Evolutionary conservation across 148 eudicot genomes (phyloP), one percentile per base, ranked within the genome.

Genomic region (Spergularia marina): DNA sequence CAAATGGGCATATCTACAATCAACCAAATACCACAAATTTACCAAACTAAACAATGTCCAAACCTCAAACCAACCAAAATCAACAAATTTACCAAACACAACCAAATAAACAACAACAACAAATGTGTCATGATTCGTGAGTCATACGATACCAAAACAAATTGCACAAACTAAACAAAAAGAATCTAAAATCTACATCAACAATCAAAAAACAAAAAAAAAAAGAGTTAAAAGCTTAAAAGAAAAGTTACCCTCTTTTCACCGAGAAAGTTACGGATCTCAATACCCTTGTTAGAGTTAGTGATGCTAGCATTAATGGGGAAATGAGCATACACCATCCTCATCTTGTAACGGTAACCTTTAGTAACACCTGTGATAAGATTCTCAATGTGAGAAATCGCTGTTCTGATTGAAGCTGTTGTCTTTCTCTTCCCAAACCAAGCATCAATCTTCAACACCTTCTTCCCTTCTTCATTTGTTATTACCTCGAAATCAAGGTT

Each of bases 281-380:
- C 90, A 62, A 89, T 89, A 17, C 83, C 73, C 81, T 78, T 80
- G 49, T 74, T 79, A 11, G 52, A 17, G n/a, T 77, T 81, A 44
- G 80, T 70, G 63, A 89, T 89, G 34, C 85, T 82, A 18, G 91
- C 93, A 79, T 89, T 89, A 44, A 89, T 87, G 0, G 93, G 93
- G 62, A 89, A 87, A 49, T 89, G 93, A 72, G 93, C 93, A 12
- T 89, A 89, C 0, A 89, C 93, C 75, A 89, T 87, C 0, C 93
- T 78, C 93, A 89, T 89, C 85, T 89, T 89, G 74, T 87, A 89
- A 2, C 90, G 71, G 44, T 79, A 89, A 0, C 90, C 93, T 55
- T 76, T 84, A 2, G 90, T 87, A 21, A 89, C 90, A 0, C 93
- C 91, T 44, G 81, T 76, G 47, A 89, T 89, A 21, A 89, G 78